Conservation (phyloP, 208 protist species). For the Endotrypanum monterogeii region DNA sequence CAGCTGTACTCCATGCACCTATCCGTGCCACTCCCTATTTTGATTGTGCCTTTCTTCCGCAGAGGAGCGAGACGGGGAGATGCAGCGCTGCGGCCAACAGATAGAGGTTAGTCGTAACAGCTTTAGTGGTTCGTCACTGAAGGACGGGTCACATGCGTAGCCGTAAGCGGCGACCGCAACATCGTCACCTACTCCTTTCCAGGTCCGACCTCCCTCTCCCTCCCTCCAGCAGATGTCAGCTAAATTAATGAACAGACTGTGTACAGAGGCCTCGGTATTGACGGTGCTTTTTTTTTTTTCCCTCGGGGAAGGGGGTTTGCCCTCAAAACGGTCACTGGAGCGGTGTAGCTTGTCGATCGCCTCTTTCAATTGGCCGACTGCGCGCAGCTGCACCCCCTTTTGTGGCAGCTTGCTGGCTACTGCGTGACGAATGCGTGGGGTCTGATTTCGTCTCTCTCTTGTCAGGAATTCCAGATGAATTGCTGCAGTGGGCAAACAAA, state of each 20-base stretch:
- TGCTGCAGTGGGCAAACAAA: not conserved
- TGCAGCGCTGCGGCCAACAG: not conserved
- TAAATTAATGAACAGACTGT: not conserved
- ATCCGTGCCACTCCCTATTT: conserved; percentile 1
- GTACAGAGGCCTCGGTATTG: not conserved
- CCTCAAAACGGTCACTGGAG: conserved; percentile 4
- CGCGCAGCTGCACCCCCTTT: conserved; percentile 20
- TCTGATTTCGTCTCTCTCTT: not conserved
- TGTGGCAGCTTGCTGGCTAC: conserved; percentile 37
- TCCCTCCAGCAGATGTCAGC: not conserved
- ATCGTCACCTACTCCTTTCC: not conserved
- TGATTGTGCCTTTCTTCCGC: not conserved
- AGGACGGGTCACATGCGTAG: not conserved
- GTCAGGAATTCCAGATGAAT: not conserved
- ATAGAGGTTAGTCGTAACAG: not conserved
- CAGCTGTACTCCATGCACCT: not conserved
- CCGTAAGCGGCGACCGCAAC: not conserved
- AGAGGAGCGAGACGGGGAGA: not conserved
- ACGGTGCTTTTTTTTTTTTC: not conserved
- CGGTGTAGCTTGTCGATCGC: conserved; percentile 24
- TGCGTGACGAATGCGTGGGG: conserved; percentile 47
- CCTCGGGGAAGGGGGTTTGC: conserved; percentile 13
- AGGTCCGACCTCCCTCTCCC: not conserved
- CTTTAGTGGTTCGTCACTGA: not conserved
- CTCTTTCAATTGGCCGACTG: conserved; percentile 32